A percentile compares a stretch with the other conserved stretches of the same genome.
Conservation (phyloP, 257 asterid species). For the Solanum lycopersicoides region DNA sequence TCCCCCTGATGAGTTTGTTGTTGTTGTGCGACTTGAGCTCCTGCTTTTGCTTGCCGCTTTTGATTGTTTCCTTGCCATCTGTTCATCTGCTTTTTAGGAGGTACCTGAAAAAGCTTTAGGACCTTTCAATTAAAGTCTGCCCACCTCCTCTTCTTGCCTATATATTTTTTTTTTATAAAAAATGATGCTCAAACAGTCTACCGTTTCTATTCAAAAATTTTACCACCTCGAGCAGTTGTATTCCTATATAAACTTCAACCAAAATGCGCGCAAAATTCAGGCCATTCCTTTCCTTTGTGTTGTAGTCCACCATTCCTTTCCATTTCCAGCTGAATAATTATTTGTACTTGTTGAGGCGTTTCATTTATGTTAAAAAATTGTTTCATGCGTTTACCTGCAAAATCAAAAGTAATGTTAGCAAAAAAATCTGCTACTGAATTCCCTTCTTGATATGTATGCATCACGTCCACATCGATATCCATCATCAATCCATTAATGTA, state of each 20-base stretch:
- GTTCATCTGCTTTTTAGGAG: no score
- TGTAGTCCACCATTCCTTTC: not conserved
- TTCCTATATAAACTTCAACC: not conserved
- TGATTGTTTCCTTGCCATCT: no score
- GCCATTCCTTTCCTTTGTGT: not conserved
- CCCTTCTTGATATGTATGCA: not conserved
- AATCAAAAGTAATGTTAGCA: no score
- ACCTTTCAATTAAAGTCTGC: not conserved
- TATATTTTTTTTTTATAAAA: no score
- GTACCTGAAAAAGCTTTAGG: not conserved
- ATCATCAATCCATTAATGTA: not conserved
- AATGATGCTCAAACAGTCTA: not conserved
- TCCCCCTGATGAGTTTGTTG: no score
- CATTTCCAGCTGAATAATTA: no score
- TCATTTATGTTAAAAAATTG: no score
- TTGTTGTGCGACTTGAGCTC: no score
- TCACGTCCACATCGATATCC: not conserved
- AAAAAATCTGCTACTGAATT: not conserved
- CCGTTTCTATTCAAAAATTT: no score
- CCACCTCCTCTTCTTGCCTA: not conserved
- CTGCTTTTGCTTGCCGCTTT: no score
- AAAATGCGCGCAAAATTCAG: not conserved
- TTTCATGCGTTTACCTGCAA: not conserved
- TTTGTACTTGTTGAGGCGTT: not conserved
- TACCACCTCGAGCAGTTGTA: not conserved